These are phyloP conservation scores for Teratosphaeria viscida DNA, from an alignment of 2,329 filamentous ascomycete species.

Conservation along the genomic window DNA sequence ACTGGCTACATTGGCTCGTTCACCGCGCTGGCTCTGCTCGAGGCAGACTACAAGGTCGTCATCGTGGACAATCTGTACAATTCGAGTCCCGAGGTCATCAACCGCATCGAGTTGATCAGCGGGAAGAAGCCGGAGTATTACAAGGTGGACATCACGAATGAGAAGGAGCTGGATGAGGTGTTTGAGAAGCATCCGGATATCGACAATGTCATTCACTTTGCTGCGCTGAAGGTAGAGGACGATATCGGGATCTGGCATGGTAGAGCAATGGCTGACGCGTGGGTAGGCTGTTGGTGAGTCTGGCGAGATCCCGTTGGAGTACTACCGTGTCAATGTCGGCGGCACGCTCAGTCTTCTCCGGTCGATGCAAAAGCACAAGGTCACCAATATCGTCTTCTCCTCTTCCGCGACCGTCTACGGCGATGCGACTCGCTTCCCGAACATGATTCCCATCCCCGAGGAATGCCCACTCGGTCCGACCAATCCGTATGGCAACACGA, in stretches of 20 bases:
- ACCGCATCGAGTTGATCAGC: slow-evolving; percentile 87
- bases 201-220: slow-evolving; percentile 98
- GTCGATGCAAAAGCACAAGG: slow-evolving; percentile 80
- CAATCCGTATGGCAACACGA: slow-evolving; percentile 96
- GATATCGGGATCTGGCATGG: slow-evolving; percentile 51
- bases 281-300: slow-evolving; percentile 90
- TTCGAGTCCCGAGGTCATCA: slow-evolving; percentile 80
- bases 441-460: slow-evolving; percentile 99
- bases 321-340: slow-evolving; percentile 94
- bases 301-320: slow-evolving; percentile 84
- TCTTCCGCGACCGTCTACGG: slow-evolving; percentile 97
- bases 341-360: slow-evolving; percentile 80
- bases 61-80: slow-evolving; percentile 97
- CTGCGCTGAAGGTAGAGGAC: slow-evolving; percentile 69
- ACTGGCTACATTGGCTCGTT: slow-evolving; percentile 99
- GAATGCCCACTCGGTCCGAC: slow-evolving; percentile 91
- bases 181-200: slow-evolving; percentile 85
- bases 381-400: slow-evolving; percentile 96
- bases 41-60: slow-evolving; percentile 92
- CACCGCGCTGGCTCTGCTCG: slow-evolving; percentile 80
- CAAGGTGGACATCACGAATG: slow-evolving; percentile 79
- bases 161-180: slow-evolving; percentile 71
- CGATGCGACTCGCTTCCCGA: slow-evolving; percentile 85
- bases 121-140: slow-evolving; percentile 81
- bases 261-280: slow-evolving; percentile 21